Evolutionary conservation across 176 grass and related monocot genomes (phyloP), one percentile per base, ranked within the genome.

Genomic region (Rhynchospora breviuscula): DNA sequence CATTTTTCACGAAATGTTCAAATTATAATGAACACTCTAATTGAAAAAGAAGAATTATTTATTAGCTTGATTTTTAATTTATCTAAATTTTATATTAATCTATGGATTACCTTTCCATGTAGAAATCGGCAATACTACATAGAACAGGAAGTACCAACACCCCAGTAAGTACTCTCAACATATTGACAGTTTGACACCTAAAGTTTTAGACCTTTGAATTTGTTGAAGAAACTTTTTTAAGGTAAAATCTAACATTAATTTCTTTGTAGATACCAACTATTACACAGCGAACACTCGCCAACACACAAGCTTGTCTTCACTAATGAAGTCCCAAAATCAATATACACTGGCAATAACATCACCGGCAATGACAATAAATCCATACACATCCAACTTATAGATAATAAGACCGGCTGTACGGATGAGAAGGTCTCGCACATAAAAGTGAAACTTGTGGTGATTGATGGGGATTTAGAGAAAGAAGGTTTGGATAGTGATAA

Each of bases 381-480:
- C 14, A 84, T 99, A 56, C 71, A 94, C 44, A 86, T 99, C 44
- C 76, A 85, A 25, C 84, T 99, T 33, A 67, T 89, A 3, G 91
- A 99, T 79, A 86, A 90, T 57, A 69, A 68, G 49, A 88, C 59
- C 8, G 88, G 89, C 70, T 87, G 91, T 31, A 86, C 89, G 83
- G 88, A 88, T 0, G 86, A 85, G 1, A 85, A 87, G 59, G 35
- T 87, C 19, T 91, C 91, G 33, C 83, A 88, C 19, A 83, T 92
- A 81, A 95, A 93, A 87, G 79, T 95, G 0, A 91, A 95, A 85
- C 86, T 99, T 52, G 82, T 93, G 63, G 97, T 90, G 54, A 91
- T 99, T 81, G 96, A 99, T 83, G 96, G 96, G 48, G 96, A 99
- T 83, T 95, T 99, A 51, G 89, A 90, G 71, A 89, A 79, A 81